Evolutionary conservation across 352 stramenopile species (phyloP).

Genomic region (Phytophthora foliorum): DNA sequence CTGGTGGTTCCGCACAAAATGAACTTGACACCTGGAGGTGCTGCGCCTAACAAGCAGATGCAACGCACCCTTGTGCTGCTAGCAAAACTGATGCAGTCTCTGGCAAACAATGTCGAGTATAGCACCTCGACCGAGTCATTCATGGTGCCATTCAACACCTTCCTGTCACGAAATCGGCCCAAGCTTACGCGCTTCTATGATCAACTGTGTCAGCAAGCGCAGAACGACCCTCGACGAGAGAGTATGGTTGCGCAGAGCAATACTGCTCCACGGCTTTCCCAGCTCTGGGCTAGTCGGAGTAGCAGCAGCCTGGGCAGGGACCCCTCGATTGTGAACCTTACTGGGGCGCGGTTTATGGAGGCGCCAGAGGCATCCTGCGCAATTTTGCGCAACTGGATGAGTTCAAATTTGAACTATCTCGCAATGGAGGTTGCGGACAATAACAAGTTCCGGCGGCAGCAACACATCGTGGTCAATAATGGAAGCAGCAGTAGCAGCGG

Average conservation of each 20-base stretch:
- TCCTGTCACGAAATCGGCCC: conserved; percentile 66
- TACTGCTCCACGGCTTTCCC: conserved; percentile 65
- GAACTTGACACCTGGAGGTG: conserved; percentile 59
- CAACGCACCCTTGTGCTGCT: conserved; percentile 80
- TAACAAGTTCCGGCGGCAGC: conserved; percentile 59
- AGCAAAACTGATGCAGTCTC: conserved; percentile 84
- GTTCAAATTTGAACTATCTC: conserved; percentile 52
- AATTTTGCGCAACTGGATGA: conserved; percentile 69
- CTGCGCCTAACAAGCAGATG: conserved; percentile 53
- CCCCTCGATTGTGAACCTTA: conserved; percentile 53
- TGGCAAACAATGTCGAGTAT: conserved; percentile 86
- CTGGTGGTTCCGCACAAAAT: conserved; percentile 82
- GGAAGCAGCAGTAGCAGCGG: conserved; percentile 37
- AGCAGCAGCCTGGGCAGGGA: conserved; percentile 46
- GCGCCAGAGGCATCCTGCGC: conserved; percentile 53
- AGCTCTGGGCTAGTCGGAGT: conserved; percentile 59
- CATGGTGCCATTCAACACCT: conserved; percentile 84
- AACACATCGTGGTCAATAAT: conserved; percentile 45
- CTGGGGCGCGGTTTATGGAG: conserved; percentile 42
- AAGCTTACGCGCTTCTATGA: conserved; percentile 82
- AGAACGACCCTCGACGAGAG: conserved; percentile 70
- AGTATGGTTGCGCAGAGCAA: conserved; percentile 73
- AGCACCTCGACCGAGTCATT: conserved; percentile 67
- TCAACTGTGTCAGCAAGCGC: conserved; percentile 73
- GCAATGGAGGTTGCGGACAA: conserved; percentile 62